Evolutionary conservation across 2,329 filamentous ascomycete species (phyloP), one percentile per base, ranked within the genome.

Genomic region (Cladosporium sp.): DNA sequence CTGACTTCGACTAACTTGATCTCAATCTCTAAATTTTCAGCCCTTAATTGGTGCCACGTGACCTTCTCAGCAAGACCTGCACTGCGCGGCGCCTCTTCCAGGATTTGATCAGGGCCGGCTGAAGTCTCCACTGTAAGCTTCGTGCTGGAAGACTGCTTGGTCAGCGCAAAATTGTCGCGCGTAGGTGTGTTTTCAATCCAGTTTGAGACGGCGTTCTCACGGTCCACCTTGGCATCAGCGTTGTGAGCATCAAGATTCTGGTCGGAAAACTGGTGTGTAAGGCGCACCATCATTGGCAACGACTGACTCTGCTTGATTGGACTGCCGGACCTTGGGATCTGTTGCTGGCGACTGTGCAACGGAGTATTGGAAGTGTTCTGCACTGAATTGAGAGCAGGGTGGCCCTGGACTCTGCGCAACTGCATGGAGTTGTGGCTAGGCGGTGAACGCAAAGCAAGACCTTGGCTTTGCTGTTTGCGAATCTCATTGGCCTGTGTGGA

Each of bases 261-360:
- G 5, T 21, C 59, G 18, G 31, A 37, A 18, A 59, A 23, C 8
- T 37, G 37, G 6, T 46, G 26, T 5, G 14, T 21, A 8, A 46
- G 11, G 8, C 46, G 35, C 2, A 2, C 31, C 1, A 46, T 23
- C 23, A 33, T 5, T n/a, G 61, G 61, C 61, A 63, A 56, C 7
- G 61, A 63, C 50, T 63, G 61, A 18, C 61, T 56, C 16, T 63
- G 61, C 35, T 56, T 55, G 23, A 63, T 63, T 26, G 50, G 37
- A 26, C 49, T 63, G 8, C 50, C 35, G 26, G 33, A 26, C 35
- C 28, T 63, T 26, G 11, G 8, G 28, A 11, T 7, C 11, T 50
- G n/a, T 11, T 61, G 44, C 18, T 61, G 58, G 28, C 23, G n/a
- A 14, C 31, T 26, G 28, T 26, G 23, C 5, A 31, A 37, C 5